Conservation (phyloP, 2,329 filamentous ascomycete genomes). For the Teratosphaeria pseudoeucalypti region DNA sequence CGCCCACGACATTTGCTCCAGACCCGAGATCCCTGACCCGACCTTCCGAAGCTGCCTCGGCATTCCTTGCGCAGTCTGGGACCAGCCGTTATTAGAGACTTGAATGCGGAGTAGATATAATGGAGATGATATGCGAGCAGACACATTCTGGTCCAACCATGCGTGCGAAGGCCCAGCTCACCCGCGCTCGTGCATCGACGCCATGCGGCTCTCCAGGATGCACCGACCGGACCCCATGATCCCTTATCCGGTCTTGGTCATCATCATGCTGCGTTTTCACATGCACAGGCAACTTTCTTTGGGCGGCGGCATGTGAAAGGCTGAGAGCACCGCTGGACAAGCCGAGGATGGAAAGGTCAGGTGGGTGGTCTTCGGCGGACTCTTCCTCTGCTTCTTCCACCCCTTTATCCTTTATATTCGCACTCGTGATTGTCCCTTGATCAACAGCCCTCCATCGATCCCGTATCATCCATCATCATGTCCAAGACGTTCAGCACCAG, state of each 20-base stretch:
- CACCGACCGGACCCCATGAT: background rate
- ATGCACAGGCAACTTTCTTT: background rate
- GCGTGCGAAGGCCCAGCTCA: background rate
- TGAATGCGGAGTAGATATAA: background rate
- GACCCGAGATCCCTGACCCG: background rate
- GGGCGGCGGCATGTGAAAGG: background rate
- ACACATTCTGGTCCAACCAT: background rate
- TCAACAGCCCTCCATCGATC: background rate
- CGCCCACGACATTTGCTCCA: background rate
- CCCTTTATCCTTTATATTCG: background rate
- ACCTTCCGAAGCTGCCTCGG: background rate
- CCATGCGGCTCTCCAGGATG: background rate
- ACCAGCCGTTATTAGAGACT: no score
- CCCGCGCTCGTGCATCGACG: background rate
- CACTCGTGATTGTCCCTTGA: background rate
- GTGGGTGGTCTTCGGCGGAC: background rate
- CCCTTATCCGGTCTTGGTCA: background rate
- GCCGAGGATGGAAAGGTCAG: background rate
- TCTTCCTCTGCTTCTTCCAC: background rate
- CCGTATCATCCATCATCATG: conserved; percentile 47
- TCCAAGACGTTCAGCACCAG: conserved; percentile 72
- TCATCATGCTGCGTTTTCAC: background rate
- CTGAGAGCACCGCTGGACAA: background rate
- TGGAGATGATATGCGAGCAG: background rate
- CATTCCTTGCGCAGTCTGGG: background rate